Conservation (phyloP, 129 eudicot species). For the Apium graveolens region DNA sequence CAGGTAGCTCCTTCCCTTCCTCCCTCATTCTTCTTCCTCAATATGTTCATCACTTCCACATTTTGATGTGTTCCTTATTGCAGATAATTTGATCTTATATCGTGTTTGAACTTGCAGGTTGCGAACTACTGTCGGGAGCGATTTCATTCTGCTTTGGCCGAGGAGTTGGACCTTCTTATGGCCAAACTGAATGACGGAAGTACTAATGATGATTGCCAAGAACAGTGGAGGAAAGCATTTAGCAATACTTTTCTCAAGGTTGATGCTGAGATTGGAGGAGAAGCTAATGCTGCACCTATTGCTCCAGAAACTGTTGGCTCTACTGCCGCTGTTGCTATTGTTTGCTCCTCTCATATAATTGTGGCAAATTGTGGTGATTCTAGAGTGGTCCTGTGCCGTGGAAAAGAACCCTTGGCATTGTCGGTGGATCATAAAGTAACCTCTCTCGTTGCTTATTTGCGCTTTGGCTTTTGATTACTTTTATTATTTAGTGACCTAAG, state of each 20-base stretch:
- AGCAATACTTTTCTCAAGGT: slow-evolving; percentile 44
- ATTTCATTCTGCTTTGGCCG: slow-evolving; percentile 42
- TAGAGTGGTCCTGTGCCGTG: slow-evolving; percentile 54
- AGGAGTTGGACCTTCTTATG: slow-evolving; percentile 41
- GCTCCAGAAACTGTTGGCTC: slow-evolving; percentile 67
- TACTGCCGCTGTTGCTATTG: slow-evolving; percentile 51
- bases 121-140: slow-evolving; percentile 57
- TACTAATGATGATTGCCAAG: slow-evolving; percentile 31
- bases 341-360: slow-evolving; percentile 54
- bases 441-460: background rate
- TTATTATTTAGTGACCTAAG: background rate
- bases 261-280: slow-evolving; percentile 52
- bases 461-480: background rate
- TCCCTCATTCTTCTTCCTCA: slow-evolving; percentile 4
- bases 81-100: background rate
- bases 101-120: slow-evolving; percentile 28
- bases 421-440: slow-evolving; percentile 58
- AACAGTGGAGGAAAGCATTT: slow-evolving; percentile 47
- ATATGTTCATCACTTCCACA: background rate
- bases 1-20: slow-evolving; percentile 39
- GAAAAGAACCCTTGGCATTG: slow-evolving; percentile 56
- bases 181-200: slow-evolving; percentile 23
- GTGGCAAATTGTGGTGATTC: slow-evolving; percentile 64
- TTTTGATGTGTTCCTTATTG: background rate
- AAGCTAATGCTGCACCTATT: slow-evolving; percentile 28